Percentiles rank a stretch among this genome's conserved stretches.
Conservation (phyloP, 768 basidiomycete species). For the Peribolospora kevripleyi region DNA sequence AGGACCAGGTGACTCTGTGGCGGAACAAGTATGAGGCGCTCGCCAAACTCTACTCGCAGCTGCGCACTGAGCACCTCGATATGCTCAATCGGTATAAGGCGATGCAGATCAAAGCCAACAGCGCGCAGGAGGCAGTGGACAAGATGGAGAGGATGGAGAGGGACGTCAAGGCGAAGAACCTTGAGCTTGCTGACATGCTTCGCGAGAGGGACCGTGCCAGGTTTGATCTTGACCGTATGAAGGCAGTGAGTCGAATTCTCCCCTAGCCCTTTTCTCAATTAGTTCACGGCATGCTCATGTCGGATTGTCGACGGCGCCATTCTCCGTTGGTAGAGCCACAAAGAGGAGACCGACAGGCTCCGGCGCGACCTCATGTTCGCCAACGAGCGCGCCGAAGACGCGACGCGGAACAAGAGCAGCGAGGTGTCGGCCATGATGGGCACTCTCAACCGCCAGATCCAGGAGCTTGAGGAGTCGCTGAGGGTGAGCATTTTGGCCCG, state of each 20-base stretch:
- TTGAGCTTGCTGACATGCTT: slow-evolving; percentile 97
- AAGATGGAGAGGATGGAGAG: slow-evolving; percentile 98
- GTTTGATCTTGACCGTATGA: slow-evolving; percentile 82
- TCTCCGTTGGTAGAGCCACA: slow-evolving; percentile 35
- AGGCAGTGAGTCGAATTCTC: slow-evolving; percentile 28
- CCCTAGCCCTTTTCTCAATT: background rate
- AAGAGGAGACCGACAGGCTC: slow-evolving; percentile 78
- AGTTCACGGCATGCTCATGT: background rate
- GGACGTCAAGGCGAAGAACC: slow-evolving; percentile 91
- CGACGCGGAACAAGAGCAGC: slow-evolving; percentile 66
- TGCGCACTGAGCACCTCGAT: slow-evolving; percentile 88
- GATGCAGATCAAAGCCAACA: slow-evolving; percentile 91
- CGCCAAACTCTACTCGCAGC: slow-evolving; percentile 93
- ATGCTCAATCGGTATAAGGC: slow-evolving; percentile 93
- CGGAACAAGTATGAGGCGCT: slow-evolving; percentile 96
- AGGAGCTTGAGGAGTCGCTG: slow-evolving; percentile 86
- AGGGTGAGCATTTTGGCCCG: slow-evolving; percentile 30
- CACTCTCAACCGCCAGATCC: slow-evolving; percentile 88
- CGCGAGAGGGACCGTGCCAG: slow-evolving; percentile 85
- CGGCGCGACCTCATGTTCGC: slow-evolving; percentile 82
- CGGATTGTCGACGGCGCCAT: background rate
- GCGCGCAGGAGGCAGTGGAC: slow-evolving; percentile 91
- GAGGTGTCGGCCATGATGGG: slow-evolving; percentile 67
- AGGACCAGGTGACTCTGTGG: slow-evolving; percentile 91
- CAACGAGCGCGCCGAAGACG: slow-evolving; percentile 93